A percentile compares a stretch with the other conserved stretches of the same genome.
Evolutionary conservation across 495 filamentous ascomycete genomes (phyloP).

Genomic region (Parathielavia appendiculata): DNA sequence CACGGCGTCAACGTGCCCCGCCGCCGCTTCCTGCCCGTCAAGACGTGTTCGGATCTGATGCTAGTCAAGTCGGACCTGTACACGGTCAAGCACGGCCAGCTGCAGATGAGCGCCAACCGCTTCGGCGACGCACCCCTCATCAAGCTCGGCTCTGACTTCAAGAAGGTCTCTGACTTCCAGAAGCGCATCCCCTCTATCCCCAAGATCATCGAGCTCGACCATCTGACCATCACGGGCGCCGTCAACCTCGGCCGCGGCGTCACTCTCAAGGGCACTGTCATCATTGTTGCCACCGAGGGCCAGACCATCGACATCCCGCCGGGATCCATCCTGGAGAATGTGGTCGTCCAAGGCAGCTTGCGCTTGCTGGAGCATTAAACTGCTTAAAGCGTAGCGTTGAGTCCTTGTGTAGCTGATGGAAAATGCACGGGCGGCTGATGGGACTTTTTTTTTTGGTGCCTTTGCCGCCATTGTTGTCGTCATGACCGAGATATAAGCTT

Average conservation of each 20-base stretch:
- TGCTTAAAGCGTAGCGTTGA: background rate
- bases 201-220: conserved; percentile 96
- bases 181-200: conserved; percentile 94
- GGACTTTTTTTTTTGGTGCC: background rate
- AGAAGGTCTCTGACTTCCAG: conserved; percentile 99
- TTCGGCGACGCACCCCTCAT: conserved; percentile 98
- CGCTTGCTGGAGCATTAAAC: conserved; percentile 85
- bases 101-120: conserved; percentile 90
- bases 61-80: conserved; percentile 99
- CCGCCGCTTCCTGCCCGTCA: conserved; percentile 96
- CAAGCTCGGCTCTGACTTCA: conserved; percentile 98
- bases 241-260: conserved; percentile 96
- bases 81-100: conserved; percentile 98
- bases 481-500: conserved; percentile 1
- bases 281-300: conserved; percentile 97
- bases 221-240: conserved; percentile 93
- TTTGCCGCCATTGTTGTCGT: background rate
- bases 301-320: conserved; percentile 97
- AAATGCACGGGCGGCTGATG: background rate
- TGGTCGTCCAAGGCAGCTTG: conserved; percentile 97
- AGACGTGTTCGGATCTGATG: conserved; percentile 99
- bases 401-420: background rate
- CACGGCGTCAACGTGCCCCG: conserved; percentile 99
- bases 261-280: conserved; percentile 97
- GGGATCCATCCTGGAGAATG: conserved; percentile 95